Evolutionary conservation across 108 stramenopile genomes (phyloP), one percentile per base, ranked within the genome.

Genomic region (Cyclostephanos invisitatus): DNA sequence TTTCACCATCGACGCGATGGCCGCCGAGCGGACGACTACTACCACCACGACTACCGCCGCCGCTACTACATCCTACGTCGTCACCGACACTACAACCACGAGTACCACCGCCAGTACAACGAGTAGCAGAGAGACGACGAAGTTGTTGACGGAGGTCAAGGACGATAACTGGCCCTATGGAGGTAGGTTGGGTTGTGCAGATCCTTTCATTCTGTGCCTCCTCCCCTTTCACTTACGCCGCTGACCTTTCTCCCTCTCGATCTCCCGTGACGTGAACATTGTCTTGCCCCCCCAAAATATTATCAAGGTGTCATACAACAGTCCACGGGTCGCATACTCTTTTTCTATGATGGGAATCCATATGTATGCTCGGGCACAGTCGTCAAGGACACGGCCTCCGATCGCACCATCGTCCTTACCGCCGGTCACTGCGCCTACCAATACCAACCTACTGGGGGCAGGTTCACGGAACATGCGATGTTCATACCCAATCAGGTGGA

Each of bases 381-480:
- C 27, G 7, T 81, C 32, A 48, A 74, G 28, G 68, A 73, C 38
- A 37, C 55, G 21, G 27, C 49, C 37, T 56, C 35, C 53, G 78
- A 80, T 64, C 51, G 78, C 10, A 72, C 67, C 53, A 50, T 80
- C 18, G 53, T 80, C 48, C 70, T 81, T 0, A 81, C 74, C 17
- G 80, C 80, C 2, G 80, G 57, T 29, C 80, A 80, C 47, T 81
- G 80, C 40, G 80, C 74, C 32, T 80, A 69, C 42, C 62, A 80
- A 70, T 66, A 74, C 58, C 29, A 32, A 46, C 40, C 44, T 4
- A 4, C 14, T n/a, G 80, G 70, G n/a, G 68, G 68, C 47, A 21
- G 60, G 20, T 81, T 75, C 62, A 74, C 80, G 20, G 70, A 71
- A 46, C 61, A 74, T 32, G 80, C 80, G 11, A 29, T 81, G 24